Base-by-base conservation (phyloP, 805 yeast genomes). In the Aciculoconidium aculeatum region DNA sequence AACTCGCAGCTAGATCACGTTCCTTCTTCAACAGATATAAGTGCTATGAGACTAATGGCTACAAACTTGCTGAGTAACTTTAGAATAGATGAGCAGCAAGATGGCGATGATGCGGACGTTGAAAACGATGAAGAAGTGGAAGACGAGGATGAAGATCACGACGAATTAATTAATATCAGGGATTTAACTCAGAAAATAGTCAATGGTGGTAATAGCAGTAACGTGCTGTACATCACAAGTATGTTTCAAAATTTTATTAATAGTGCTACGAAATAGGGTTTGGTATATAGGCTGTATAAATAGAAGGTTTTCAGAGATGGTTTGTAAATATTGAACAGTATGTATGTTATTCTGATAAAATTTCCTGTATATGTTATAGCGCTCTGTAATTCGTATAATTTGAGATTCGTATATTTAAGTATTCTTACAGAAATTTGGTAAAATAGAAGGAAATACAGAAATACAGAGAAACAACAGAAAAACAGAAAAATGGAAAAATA, bases 181-280 rank as follows among this genome's bases (percentile, higher is more conserved):
- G 44, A 53, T 11, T 46, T 58, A 22, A 40, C 40, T 8, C 21
- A 25, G 16, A 21, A 33, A 7, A 23, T 29, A 21, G 25, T 18
- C 10, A 32, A 32, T n/a, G 33, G 34, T 11, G 37, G 39, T 11
- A 41, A 45, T 15, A 32, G 37, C 14, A 32, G 32, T n/a, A 55
- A 54, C 32, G 48, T 56, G 15, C 48, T 59, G 18, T 59, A 58
- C 31, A 52, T 60, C 17, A 47, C 64, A 6, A 45, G 53, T 11
- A 49, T 60, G 24, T 55, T 63, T 38, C 70, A 61, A 38, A 53
- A 47, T 27, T 60, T 62, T 35, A 54, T 62, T 23, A 62, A 59
- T 41, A 50, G 44, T 35, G 52, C 50, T 8, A 33, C 36, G 18
- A 18, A 21, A 36, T 20, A 25, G 27, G 11, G 13, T 11, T 21